These are phyloP conservation scores for Leishmania gerbilli DNA, from an alignment of 208 protist species.

Conservation along the genomic window DNA sequence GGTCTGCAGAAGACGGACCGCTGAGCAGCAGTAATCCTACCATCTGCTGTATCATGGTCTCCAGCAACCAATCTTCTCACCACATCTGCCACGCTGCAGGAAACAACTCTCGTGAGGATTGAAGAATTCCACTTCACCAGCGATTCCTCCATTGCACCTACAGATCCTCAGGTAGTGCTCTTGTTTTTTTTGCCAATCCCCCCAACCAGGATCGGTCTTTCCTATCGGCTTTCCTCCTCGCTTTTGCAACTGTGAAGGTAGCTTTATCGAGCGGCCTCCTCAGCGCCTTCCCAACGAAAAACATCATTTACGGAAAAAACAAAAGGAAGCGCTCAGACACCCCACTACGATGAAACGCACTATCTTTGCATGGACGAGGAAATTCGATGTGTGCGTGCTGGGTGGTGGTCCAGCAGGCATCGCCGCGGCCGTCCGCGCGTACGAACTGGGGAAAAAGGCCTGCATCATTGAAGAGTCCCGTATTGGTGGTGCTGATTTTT, in stretches of 20 bases:
- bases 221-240: neutral
- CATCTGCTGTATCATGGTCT: neutral
- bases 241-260: neutral
- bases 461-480: slow-evolving; percentile 79
- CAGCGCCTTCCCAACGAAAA: neutral
- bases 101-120: neutral
- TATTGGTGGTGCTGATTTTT: slow-evolving; percentile 89
- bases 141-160: neutral
- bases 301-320: neutral
- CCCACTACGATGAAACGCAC: slow-evolving; percentile 17
- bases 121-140: neutral
- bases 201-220: neutral
- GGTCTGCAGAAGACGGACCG: neutral
- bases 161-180: too few species aligned
- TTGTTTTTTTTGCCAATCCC: too few species aligned
- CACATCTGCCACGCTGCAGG: neutral
- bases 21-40: neutral
- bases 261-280: neutral
- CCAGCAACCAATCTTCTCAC: neutral
- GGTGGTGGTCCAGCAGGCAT: slow-evolving; percentile 87
- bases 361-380: slow-evolving; percentile 31
- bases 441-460: slow-evolving; percentile 75
- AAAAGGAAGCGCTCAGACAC: neutral
- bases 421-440: slow-evolving; percentile 74
- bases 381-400: slow-evolving; percentile 88